phyloP scores from a whole-genome alignment of 2,329 filamentous ascomycete species.

The Aspergillus quadricinctus region DNA sequence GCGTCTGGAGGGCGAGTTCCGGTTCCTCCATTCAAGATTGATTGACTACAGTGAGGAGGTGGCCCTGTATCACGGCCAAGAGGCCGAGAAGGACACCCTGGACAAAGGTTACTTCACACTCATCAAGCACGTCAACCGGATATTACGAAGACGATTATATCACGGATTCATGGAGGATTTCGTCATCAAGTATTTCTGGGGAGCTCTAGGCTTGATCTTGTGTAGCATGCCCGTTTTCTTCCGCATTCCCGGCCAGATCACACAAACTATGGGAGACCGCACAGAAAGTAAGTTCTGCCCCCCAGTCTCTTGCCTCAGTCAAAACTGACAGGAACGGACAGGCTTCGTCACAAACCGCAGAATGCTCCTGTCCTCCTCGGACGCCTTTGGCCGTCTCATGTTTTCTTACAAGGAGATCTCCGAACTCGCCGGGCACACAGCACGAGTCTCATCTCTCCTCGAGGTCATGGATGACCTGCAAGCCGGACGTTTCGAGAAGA shows the following conservation, averaged over 20 bases:
- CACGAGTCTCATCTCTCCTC: constrained; percentile 80
- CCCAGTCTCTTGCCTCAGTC: not conserved
- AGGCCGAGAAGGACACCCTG: constrained; percentile 90
- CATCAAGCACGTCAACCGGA: constrained; percentile 98
- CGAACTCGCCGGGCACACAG: constrained; percentile 92
- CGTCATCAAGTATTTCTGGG: constrained; percentile 99
- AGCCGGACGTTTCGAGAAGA: constrained; percentile 89
- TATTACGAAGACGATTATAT: constrained; percentile 83
- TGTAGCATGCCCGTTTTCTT: constrained; percentile 97
- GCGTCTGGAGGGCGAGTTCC: constrained; percentile 88
- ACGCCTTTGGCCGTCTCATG: constrained; percentile 94
- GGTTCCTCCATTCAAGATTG: constrained; percentile 87
- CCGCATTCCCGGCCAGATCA: constrained; percentile 70
- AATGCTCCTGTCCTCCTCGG: constrained; percentile 86
- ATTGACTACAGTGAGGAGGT: constrained; percentile 97
- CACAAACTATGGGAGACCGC: constrained; percentile 48
- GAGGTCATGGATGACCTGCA: constrained; percentile 94
- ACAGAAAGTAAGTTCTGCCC: constrained; percentile 50
- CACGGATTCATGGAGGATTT: constrained; percentile 99
- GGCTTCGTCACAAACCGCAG: constrained; percentile 91
- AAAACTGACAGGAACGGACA: constrained; percentile 16
- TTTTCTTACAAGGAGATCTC: constrained; percentile 98
- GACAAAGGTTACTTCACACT: constrained; percentile 99
- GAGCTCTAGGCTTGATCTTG: constrained; percentile 81
- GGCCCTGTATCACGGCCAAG: constrained; percentile 84